Evolutionary conservation across 2,329 filamentous ascomycete genomes (phyloP), one percentile per base, ranked within the genome.

Genomic region (Trichoderma aggressivum): DNA sequence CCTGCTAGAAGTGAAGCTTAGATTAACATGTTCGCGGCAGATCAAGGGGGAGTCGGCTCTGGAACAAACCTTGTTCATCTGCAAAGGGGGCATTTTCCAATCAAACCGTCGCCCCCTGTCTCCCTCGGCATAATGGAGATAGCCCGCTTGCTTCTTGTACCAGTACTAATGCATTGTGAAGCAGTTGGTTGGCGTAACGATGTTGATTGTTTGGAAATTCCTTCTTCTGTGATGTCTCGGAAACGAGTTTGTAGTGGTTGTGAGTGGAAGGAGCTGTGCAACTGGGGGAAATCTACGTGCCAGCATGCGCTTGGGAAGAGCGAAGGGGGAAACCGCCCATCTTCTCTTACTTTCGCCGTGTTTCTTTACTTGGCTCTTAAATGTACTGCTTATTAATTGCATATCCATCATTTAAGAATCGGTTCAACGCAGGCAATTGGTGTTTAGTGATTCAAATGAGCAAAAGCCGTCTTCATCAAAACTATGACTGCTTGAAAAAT

Each of bases 111-210:
- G 39, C 39, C 39, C n/a, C n/a, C n/a, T n/a, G 7, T 43, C 16
- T 43, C 39, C 39, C 16, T n/a, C 16, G 5, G 18, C 18, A 43
- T 43, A 43, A 7, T 7, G n/a, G 39, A n/a, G 39, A 16, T 43
- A 43, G 3, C 39, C 39, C 7, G 10, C 16, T 43, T 16, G 18
- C 10, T 43, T 43, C 39, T 43, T 43, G 39, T 43, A 43, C 39
- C 16, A 28, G 10, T 2, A 4, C 1, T 39, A 0, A 0, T 16
- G 39, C 39, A 43, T 43, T 43, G 39, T 16, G 0, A 0, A 43
- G 39, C 16, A 43, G 3, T 16, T 43, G 16, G 18, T n/a, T 43
- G 39, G 39, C 1, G 36, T 39, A 39, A 16, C 16, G 16, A 39
- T 43, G 18, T 43, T 43, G 16, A 43, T 43, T 18, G 39, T n/a